These are phyloP conservation scores for Xylaria sp. DNA, from an alignment of 2,329 filamentous ascomycete genomes.

Conservation along the genomic window DNA sequence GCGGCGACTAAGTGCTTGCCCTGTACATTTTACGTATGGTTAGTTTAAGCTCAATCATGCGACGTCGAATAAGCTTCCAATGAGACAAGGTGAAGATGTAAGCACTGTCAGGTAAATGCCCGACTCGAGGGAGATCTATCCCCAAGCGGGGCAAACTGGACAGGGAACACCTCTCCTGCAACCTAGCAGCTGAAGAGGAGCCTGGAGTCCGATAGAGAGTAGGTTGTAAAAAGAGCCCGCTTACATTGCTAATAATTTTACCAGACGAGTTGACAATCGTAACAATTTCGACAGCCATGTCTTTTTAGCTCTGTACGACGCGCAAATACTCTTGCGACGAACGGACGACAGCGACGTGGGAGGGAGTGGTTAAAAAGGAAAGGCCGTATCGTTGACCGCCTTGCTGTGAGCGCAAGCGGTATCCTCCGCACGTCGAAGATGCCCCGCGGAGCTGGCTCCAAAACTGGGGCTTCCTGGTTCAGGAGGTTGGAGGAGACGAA, in stretches of 20 bases:
- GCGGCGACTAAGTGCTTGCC: constrained; percentile 90
- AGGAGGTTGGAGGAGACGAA: constrained; percentile 25
- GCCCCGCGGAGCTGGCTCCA: constrained; percentile 28
- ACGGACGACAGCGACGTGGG: constrained; percentile 19
- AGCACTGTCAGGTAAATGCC: constrained; percentile 19
- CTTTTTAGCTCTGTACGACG: constrained; percentile 25
- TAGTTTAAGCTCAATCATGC: constrained; percentile 25
- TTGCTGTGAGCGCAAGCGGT: constrained; percentile 17
- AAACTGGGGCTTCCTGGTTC: constrained; percentile 27
- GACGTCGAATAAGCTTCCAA: constrained; percentile 22
- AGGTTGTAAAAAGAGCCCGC: constrained; percentile 27
- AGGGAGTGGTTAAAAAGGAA: constrained; percentile 32
- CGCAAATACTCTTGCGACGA: constrained; percentile 26
- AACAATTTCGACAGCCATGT: constrained; percentile 49
- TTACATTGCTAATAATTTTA: constrained; percentile 52
- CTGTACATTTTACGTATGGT: constrained; percentile 57
- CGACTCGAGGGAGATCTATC: constrained; percentile 14
- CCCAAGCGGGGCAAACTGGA: constrained; percentile 26
- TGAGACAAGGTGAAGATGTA: constrained; percentile 14
- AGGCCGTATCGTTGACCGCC: constrained; percentile 33
- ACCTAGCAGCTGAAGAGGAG: constrained; percentile 19
- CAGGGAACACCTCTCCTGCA: constrained; percentile 26
- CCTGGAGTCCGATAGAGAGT: neutral
- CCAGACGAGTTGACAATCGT: constrained; percentile 50
- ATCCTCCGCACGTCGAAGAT: constrained; percentile 13